Percentiles rank a stretch among this genome's conserved stretches.
phyloP scores from a whole-genome alignment of 495 filamentous ascomycete genomes.

The Letharia columbiana region DNA sequence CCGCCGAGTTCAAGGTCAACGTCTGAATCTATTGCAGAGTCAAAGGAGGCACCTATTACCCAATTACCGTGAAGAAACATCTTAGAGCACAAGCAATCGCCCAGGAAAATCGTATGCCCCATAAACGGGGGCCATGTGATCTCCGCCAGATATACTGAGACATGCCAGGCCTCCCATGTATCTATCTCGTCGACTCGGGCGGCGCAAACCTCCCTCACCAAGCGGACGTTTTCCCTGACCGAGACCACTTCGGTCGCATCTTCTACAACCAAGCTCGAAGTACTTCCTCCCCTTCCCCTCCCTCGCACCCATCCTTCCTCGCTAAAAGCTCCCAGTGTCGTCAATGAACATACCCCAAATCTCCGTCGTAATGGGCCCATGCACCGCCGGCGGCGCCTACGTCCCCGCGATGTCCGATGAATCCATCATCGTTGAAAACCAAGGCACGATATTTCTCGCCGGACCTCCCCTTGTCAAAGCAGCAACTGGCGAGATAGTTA shows the following conservation, averaged over 20 bases:
- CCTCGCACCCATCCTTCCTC: neutral
- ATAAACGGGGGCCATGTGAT: neutral
- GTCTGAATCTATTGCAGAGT: constrained; percentile 40
- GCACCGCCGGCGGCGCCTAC: constrained; percentile 91
- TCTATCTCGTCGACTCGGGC: constrained; percentile 94
- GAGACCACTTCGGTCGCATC: constrained; percentile 92
- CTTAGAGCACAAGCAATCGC: constrained; percentile 87
- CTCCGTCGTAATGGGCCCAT: constrained; percentile 95
- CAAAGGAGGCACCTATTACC: constrained; percentile 98
- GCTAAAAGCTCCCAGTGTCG: constrained; percentile 41
- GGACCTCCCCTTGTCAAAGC: constrained; percentile 94
- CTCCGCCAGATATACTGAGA: neutral
- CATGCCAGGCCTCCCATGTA: constrained; percentile 56
- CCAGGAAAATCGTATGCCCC: constrained; percentile 60
- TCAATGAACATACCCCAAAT: constrained; percentile 84
- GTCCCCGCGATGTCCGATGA: constrained; percentile 97
- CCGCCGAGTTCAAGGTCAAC: neutral
- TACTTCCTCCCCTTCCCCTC: constrained; percentile 28
- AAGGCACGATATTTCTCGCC: constrained; percentile 94
- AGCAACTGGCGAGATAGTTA: constrained; percentile 88
- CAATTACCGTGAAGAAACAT: constrained; percentile 97
- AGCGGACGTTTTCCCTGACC: constrained; percentile 92
- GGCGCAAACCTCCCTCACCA: constrained; percentile 95
- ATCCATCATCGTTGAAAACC: constrained; percentile 88
- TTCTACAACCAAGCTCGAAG: constrained; percentile 98